These are phyloP conservation scores for Erodium maritimum DNA, from an alignment of 345 rosid species.

Conservation along the genomic window DNA sequence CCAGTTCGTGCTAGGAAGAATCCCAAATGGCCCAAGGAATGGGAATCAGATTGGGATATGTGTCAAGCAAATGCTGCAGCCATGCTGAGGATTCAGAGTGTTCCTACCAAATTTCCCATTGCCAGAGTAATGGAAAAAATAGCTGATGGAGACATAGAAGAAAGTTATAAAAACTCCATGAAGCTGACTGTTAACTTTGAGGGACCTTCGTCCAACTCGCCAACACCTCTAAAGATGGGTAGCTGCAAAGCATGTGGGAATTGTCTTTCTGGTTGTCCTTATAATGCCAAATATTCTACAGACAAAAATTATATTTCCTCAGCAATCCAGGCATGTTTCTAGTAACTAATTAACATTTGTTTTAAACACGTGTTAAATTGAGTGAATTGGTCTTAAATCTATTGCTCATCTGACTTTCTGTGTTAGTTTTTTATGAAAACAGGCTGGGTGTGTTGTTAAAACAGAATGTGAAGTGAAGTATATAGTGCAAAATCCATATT, in stretches of 20 bases:
- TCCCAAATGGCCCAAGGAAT: constrained; percentile 34
- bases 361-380: too few relatives aligned
- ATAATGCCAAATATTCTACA: constrained; percentile 34
- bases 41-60: constrained; percentile 31
- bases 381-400: neutral
- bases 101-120: constrained; percentile 24
- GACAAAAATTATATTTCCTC: constrained; percentile 27
- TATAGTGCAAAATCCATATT: constrained; percentile 20
- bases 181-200: constrained; percentile 30
- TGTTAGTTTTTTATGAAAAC: constrained; percentile 8
- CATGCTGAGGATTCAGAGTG: constrained; percentile 24
- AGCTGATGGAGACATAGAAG: constrained; percentile 15
- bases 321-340: constrained; percentile 25
- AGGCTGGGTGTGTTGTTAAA: constrained; percentile 30
- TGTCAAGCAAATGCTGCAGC: constrained; percentile 30
- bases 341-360: neutral
- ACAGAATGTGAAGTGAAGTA: constrained; percentile 21
- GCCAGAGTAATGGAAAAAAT: constrained; percentile 24
- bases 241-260: constrained; percentile 36
- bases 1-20: constrained; percentile 24
- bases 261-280: constrained; percentile 41
- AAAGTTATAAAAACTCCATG: constrained; percentile 11
- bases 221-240: constrained; percentile 12
- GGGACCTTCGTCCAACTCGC: constrained; percentile 9
- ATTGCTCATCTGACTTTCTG: neutral